Percentiles rank a stretch among this genome's conserved stretches.
phyloP scores from a whole-genome alignment of 1,284 basidiomycete species.

The Leccinum fallax region DNA sequence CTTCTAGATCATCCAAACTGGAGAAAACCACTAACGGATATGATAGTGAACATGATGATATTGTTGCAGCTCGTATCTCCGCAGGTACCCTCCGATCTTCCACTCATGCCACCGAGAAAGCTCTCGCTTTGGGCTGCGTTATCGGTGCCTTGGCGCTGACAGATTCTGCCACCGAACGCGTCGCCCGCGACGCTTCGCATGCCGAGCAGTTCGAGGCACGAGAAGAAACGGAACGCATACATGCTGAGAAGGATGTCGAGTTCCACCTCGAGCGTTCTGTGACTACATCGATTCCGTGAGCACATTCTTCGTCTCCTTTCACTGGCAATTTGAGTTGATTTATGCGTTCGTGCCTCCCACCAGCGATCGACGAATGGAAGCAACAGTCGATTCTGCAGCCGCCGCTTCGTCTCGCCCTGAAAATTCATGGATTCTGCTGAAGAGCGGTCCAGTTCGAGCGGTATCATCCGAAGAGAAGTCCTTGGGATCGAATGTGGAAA shows the following conservation, averaged over 20 bases:
- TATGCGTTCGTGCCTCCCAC: neutral
- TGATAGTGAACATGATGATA: neutral
- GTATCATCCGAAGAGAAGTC: neutral
- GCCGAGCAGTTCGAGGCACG: neutral
- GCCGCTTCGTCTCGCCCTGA: neutral
- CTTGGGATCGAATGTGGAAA: neutral
- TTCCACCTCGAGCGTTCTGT: neutral
- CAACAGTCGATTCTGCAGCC: neutral
- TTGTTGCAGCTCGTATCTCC: neutral
- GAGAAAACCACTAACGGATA: neutral
- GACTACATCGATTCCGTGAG: constrained; percentile 6
- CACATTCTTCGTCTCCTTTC: neutral
- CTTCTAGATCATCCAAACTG: neutral
- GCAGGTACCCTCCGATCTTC: neutral
- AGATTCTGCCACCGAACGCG: neutral
- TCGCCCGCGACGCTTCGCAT: neutral
- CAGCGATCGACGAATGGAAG: constrained; percentile 5
- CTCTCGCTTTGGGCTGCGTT: neutral
- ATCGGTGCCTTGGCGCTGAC: neutral
- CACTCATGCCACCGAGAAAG: neutral
- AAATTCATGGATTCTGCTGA: neutral
- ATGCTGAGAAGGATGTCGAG: neutral
- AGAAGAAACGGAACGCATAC: neutral
- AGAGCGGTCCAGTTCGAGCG: neutral
- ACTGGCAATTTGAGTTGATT: neutral